Conservation (phyloP, 1,284 basidiomycete species). For the Naganishia sp. region DNA sequence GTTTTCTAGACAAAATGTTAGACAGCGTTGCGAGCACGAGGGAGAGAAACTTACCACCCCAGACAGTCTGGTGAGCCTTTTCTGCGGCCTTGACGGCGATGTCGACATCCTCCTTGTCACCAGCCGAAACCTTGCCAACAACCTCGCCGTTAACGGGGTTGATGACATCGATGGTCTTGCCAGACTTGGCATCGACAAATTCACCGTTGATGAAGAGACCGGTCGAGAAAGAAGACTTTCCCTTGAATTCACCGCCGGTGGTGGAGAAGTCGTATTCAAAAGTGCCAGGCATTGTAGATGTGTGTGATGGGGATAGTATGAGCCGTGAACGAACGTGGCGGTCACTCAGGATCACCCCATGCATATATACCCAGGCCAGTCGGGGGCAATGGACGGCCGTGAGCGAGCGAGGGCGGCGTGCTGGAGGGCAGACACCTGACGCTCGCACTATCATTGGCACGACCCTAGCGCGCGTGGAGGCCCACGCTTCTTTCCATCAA, state of each 20-base stretch:
- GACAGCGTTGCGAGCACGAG: background rate
- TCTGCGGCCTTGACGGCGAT: conserved; percentile 73
- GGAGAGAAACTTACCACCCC: conserved; percentile 59
- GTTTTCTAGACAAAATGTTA: conserved; percentile 39
- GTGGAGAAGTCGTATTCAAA: conserved; percentile 61
- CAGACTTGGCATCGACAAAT: conserved; percentile 61
- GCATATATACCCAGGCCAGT: conserved; percentile 10
- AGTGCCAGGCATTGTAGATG: conserved; percentile 4
- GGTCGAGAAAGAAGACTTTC: conserved; percentile 66
- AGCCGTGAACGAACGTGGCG: background rate
- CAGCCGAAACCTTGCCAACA: conserved; percentile 69
- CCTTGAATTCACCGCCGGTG: conserved; percentile 65
- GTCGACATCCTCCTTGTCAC: conserved; percentile 67
- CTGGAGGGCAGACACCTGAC: conserved; percentile 6
- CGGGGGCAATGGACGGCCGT: background rate
- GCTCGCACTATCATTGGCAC: conserved; percentile 2
- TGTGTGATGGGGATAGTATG: background rate
- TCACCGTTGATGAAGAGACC: conserved; percentile 82
- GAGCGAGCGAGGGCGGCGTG: no score
- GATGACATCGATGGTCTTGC: conserved; percentile 60
- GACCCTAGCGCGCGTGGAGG: conserved; percentile 5
- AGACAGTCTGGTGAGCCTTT: conserved; percentile 70
- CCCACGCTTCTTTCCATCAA: background rate
- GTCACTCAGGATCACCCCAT: background rate
- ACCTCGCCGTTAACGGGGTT: conserved; percentile 78